A percentile compares a stretch with the other conserved stretches of the same genome.
phyloP scores from a whole-genome alignment of 2,329 filamentous ascomycete species.

The Phialophora expanda region DNA sequence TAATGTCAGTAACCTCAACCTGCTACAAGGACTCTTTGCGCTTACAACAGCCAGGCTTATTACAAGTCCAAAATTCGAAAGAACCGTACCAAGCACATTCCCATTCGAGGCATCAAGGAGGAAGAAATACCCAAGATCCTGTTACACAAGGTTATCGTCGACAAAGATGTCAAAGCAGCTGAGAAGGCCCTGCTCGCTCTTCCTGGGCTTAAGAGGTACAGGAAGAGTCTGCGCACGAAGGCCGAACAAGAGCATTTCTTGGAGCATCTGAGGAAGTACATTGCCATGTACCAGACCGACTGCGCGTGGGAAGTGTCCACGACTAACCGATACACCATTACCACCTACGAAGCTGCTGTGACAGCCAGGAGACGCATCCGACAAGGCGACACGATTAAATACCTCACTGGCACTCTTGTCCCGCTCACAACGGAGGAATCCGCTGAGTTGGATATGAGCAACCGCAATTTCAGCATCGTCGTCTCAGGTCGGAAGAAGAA shows the following conservation, averaged over 20 bases:
- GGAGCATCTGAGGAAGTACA: slow-evolving; percentile 84
- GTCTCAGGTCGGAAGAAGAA: slow-evolving; percentile 90
- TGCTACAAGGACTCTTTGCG: slow-evolving; percentile 20
- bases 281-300: slow-evolving; percentile 89
- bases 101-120: slow-evolving; percentile 76
- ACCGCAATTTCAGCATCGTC: slow-evolving; percentile 96
- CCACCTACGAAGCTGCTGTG: slow-evolving; percentile 84
- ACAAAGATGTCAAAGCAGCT: slow-evolving; percentile 72
- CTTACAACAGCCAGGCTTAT: slow-evolving; percentile 67
- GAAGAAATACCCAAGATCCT: slow-evolving; percentile 66
- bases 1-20: slow-evolving; percentile 68
- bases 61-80: slow-evolving; percentile 98
- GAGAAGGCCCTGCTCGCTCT: slow-evolving; percentile 75
- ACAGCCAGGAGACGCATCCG: slow-evolving; percentile 79
- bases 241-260: slow-evolving; percentile 87
- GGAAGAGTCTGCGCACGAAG: slow-evolving; percentile 69
- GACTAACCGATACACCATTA: slow-evolving; percentile 94
- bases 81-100: slow-evolving; percentile 83
- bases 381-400: slow-evolving; percentile 85
- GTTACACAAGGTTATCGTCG: slow-evolving; percentile 71
- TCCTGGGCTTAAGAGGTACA: slow-evolving; percentile 74
- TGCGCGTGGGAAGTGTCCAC: slow-evolving; percentile 93
- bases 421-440: slow-evolving; percentile 92
- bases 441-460: slow-evolving; percentile 74
- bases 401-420: slow-evolving; percentile 88